Base-by-base conservation (phyloP, 2,329 filamentous ascomycete species). In the Cladophialophora psammophila region DNA sequence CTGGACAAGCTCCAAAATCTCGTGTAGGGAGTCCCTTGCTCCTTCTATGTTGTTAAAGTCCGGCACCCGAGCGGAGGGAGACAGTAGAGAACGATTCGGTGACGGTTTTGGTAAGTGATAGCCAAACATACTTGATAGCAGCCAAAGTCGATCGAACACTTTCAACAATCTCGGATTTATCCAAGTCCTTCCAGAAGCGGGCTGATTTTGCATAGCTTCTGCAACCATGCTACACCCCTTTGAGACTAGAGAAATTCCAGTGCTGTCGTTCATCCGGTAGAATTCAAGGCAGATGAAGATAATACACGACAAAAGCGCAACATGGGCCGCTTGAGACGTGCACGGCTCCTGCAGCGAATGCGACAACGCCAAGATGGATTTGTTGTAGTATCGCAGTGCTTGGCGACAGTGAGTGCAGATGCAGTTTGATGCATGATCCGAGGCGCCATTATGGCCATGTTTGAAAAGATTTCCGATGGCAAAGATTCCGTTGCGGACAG, bases 71-170 rank as follows among this genome's bases (percentile, higher is more conserved):
- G 4, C n/a, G 18, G 32, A 34, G 15, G 5, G 9, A 48, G 32
- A 32, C 9, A 38, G n/a, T 20, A 18, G 31, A 2, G 58, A 36
- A 38, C 31, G 12, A 0, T 48, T 26, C 32, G n/a, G 12, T 20
- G 45, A 52, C 13, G 45, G 58, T 4, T 31, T 31, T 12, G 58
- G 40, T 15, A 52, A 32, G 13, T 26, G 42, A 13, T 31, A 18
- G 10, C 58, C 58, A 26, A 60, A 60, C 58, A 60, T 60, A 18
- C 34, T 60, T 50, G 58, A 18, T 8, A 60, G 58, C 5, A 60
- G 58, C 58, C 58, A 60, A 18, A 60, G 58, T 52, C 58, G 42
- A 18, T 60, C 45, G 45, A 60, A 60, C 31, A 31, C n/a, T 20
- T 53, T 60, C 31, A 38, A 4, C 18, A 60, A 10, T 9, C 15